A percentile compares a stretch with the other conserved stretches of the same genome.
phyloP scores from a whole-genome alignment of 208 protist genomes.

The Trichomonas gallinae region DNA sequence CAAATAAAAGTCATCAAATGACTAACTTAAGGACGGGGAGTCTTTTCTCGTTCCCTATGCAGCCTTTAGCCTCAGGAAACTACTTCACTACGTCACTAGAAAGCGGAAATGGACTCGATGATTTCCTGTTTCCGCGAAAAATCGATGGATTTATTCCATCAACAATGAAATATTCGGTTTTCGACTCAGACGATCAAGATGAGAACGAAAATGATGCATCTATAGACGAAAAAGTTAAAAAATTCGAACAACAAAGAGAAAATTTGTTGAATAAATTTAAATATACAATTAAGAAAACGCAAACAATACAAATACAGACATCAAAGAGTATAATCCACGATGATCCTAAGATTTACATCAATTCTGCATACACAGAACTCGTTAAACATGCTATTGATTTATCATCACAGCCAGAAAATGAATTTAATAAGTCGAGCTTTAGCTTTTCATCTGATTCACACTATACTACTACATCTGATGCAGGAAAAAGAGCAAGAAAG shows the following conservation, averaged over 20 bases:
- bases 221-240: neutral
- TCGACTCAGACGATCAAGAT: neutral
- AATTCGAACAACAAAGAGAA: neutral
- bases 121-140: neutral
- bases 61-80: neutral
- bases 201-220: neutral
- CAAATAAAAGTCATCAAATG: neutral
- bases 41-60: neutral
- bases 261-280: neutral
- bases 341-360: neutral
- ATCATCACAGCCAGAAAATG: neutral
- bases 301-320: neutral
- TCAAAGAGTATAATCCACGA: neutral
- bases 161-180: neutral
- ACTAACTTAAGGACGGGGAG: neutral
- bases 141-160: neutral
- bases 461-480: neutral
- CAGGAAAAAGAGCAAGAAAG: neutral
- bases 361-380: neutral
- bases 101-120: neutral
- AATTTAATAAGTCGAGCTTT: neutral
- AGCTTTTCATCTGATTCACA: neutral
- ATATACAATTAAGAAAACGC: neutral
- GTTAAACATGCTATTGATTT: neutral
- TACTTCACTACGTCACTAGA: neutral